Conservation (phyloP, 2,329 filamentous ascomycete genomes). For the Ophiosphaerella herpotricha region DNA sequence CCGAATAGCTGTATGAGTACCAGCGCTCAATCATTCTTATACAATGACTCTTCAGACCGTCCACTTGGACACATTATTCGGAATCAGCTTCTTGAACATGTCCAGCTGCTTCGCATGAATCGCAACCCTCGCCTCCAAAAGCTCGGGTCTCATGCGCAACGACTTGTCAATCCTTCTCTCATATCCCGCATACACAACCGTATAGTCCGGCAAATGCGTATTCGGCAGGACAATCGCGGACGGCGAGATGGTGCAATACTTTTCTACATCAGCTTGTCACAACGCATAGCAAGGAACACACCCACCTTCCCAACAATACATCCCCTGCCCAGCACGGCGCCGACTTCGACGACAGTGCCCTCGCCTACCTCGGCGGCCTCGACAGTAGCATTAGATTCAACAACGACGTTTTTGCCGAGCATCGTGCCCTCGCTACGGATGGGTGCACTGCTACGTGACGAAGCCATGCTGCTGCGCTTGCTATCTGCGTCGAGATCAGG, state of each 20-base stretch:
- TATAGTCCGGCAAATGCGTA: constrained; percentile 51
- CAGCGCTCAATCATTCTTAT: too few relatives aligned
- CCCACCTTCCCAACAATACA: constrained; percentile 50
- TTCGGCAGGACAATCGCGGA: constrained; percentile 41
- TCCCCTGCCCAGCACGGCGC: constrained; percentile 39
- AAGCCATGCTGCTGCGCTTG: constrained; percentile 16
- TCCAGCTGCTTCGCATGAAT: constrained; percentile 44
- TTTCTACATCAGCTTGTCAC: constrained; percentile 1
- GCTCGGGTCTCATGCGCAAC: constrained; percentile 34
- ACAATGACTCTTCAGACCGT: neutral
- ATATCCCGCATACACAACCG: constrained; percentile 49
- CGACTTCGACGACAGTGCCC: constrained; percentile 40
- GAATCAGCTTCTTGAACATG: constrained; percentile 41
- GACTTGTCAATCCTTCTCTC: constrained; percentile 48
- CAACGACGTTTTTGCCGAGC: constrained; percentile 49
- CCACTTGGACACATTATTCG: constrained; percentile 46
- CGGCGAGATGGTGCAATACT: constrained; percentile 53
- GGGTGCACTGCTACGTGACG: constrained; percentile 12
- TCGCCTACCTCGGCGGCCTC: constrained; percentile 46
- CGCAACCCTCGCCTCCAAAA: constrained; percentile 31
- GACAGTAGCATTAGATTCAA: constrained; percentile 51
- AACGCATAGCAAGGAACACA: neutral
- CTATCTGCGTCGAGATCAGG: constrained; percentile 21
- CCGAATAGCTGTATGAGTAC: too few relatives aligned
- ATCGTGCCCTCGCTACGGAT: constrained; percentile 38